Base-by-base conservation (phyloP, 2,329 filamentous ascomycete species). In the Eurotiales sp. region DNA sequence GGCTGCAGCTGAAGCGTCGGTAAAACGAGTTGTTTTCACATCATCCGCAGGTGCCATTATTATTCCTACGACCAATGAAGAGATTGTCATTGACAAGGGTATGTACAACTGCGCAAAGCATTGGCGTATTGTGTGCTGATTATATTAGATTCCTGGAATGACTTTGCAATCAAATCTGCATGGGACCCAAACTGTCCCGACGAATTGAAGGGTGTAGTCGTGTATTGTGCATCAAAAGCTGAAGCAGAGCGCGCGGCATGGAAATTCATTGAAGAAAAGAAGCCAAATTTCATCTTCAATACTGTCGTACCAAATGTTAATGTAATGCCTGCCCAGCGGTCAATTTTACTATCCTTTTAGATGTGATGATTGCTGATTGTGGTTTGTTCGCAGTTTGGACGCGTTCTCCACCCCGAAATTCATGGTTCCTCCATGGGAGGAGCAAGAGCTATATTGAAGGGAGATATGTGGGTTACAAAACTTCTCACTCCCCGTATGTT, bases 181-280 rank as follows among this genome's bases (percentile, higher is more conserved):
- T 41, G 27, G 25, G 46, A 34, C n/a, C 15, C 19, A 10, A 42
- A 32, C 6, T 5, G 8, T 63, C 66, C 42, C 61, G 63, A 36
- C 55, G 39, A 12, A 55, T 58, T 1, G 34, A 50, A 73, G 2
- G 78, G 78, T 51, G 63, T 66, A 0, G 11, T 32, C 15, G 27
- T 49, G 3, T 49, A 49, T 27, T 27, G 34, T 17, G 76, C 75
- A 1, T 70, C 69, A 44, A 81, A 81, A 56, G 71, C 67, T 0
- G 67, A 74, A 53, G 69, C 65, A 0, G 77, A 80, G 59, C 69
- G 70, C 23, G 69, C 69, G 6, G 60, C 75, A 11, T 78, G 75
- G 74, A 70, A 71, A 36, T 79, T 72, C 58, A 59, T 76, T 19
- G 58, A 69, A 37, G 68, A 75, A 39, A 66, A 72, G 8, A 70